Conservation (phyloP, 148 eudicot genomes). For the Rhododendron henanense region DNA sequence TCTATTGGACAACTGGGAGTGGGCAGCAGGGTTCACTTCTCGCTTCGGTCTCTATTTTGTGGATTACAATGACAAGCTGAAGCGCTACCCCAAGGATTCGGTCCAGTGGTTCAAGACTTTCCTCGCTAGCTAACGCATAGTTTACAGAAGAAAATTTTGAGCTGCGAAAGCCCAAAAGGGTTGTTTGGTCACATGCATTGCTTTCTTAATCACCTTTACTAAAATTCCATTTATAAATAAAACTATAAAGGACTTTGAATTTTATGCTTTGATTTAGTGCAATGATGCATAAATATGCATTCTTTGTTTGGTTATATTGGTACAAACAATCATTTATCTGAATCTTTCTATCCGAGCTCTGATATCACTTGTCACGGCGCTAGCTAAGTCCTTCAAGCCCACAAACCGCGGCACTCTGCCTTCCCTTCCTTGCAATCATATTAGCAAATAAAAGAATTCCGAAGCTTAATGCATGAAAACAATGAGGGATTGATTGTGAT, state of each 20-base stretch:
- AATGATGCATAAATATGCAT: neutral
- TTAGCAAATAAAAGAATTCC: neutral
- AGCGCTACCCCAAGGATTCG: constrained; percentile 75
- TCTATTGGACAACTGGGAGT: constrained; percentile 90
- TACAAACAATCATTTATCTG: neutral
- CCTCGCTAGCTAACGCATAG: constrained; percentile 12
- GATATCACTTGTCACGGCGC: neutral
- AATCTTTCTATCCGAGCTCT: neutral
- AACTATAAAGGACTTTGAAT: neutral
- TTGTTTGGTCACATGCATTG: neutral
- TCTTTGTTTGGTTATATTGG: neutral
- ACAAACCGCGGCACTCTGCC: neutral
- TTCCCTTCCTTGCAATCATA: neutral
- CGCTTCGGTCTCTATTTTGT: constrained; percentile 85
- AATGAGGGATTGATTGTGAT: neutral
- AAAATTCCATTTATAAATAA: neutral
- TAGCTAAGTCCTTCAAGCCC: neutral
- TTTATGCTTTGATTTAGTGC: neutral
- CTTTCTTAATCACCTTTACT: neutral
- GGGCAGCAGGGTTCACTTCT: constrained; percentile 76
- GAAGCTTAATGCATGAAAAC: neutral
- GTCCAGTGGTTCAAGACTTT: constrained; percentile 77
- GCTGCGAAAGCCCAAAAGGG: neutral
- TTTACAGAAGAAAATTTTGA: neutral
- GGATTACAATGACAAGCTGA: constrained; percentile 57